Conservation (phyloP, 495 filamentous ascomycete genomes). For the Neurospora sp. region DNA sequence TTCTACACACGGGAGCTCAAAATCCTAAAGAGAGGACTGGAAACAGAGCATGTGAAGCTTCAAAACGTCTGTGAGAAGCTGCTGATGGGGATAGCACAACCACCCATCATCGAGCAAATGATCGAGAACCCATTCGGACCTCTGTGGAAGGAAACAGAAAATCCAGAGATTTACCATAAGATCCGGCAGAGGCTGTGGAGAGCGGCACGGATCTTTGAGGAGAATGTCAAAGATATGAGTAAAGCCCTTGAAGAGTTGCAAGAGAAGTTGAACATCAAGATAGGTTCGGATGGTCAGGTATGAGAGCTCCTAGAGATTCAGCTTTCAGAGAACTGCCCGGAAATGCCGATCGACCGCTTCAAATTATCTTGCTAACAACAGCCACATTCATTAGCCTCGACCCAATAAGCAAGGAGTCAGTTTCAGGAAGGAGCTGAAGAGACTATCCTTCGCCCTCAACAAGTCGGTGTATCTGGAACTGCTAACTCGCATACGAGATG, state of each 20-base stretch:
- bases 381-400: neutral
- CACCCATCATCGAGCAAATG: slow-evolving; percentile 15
- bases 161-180: slow-evolving; percentile 4
- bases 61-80: slow-evolving; percentile 25
- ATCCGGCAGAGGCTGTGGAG: slow-evolving; percentile 13
- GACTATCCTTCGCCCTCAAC: slow-evolving; percentile 23
- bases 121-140: slow-evolving; percentile 15
- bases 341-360: too few species aligned
- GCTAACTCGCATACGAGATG: slow-evolving; percentile 19
- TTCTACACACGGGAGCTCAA: slow-evolving; percentile 22
- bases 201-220: slow-evolving; percentile 9
- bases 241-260: slow-evolving; percentile 12
- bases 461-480: slow-evolving; percentile 19
- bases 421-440: slow-evolving; percentile 10
- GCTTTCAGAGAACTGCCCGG: too few species aligned
- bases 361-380: neutral
- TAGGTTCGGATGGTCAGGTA: slow-evolving; percentile 10
- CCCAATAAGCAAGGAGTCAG: neutral
- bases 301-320: neutral
- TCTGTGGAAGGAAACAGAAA: slow-evolving; percentile 8
- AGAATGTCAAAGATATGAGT: slow-evolving; percentile 12
- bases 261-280: slow-evolving; percentile 5
- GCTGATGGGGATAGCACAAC: slow-evolving; percentile 15
- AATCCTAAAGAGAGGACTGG: slow-evolving; percentile 20
- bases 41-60: slow-evolving; percentile 24